Conservation (phyloP, 78 protist species). For the Guillardia theta region DNA sequence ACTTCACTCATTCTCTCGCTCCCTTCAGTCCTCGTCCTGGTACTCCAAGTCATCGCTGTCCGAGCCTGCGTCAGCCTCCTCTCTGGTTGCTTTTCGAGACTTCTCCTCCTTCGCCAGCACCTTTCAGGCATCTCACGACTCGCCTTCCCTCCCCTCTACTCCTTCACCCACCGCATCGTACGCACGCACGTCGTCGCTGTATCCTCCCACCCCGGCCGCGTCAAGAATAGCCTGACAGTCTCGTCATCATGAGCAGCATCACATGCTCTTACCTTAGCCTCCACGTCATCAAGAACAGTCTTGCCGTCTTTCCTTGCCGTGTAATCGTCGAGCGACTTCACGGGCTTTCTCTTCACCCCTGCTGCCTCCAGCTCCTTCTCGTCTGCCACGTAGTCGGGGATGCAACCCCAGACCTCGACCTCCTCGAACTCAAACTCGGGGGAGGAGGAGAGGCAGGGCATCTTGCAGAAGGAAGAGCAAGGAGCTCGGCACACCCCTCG, state of each 20-base stretch:
- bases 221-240: neutral
- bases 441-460: neutral
- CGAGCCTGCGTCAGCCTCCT: too few species aligned
- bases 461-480: neutral
- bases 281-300: too few species aligned
- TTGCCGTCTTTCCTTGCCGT: too few species aligned
- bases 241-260: too few species aligned
- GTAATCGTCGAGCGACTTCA: neutral
- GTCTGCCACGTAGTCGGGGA: neutral
- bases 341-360: neutral
- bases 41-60: too few species aligned
- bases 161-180: neutral
- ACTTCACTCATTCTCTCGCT: too few species aligned
- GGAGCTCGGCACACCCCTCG: neutral
- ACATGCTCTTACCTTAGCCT: too few species aligned
- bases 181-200: neutral
- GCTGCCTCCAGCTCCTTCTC: neutral
- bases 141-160: too few species aligned
- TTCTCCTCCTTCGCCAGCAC: too few species aligned
- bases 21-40: too few species aligned
- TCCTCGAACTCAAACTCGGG: neutral
- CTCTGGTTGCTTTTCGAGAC: too few species aligned
- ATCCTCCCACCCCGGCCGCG: neutral
- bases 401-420: constrained; percentile 1
- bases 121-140: too few species aligned